Base-by-base conservation (phyloP, 371 early-diverging fungal species). In the Sporodiniella umbellata region DNA sequence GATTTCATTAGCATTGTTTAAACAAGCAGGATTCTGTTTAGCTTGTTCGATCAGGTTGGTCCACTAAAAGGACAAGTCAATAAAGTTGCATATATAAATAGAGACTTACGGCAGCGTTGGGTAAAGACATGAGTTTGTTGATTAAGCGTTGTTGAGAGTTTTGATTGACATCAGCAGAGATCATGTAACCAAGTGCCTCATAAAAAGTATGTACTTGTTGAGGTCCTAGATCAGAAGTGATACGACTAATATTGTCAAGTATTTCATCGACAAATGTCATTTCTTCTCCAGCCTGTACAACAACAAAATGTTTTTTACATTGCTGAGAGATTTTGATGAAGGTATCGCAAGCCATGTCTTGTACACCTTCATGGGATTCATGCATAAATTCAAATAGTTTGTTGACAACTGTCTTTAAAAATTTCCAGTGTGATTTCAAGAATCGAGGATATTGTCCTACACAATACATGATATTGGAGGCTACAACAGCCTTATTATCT, bases 361-460 rank as follows among this genome's bases (percentile, higher is more conserved):
- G 97, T 18, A 99, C 98, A 77, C 99, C 99, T 75, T 98, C 99
- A 60, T 99, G 98, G 3, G 87, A 76, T 74, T 99, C 99, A 63
- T 98, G 96, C 99, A 99, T 99, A 73, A 99, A 99, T 78, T 99
- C 99, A 74, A 99, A 99, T 33, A 99, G 76, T 68, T 99, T 99
- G 84, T 96, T 96, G 52, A 98, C 93, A 14, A 99, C 99, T 0
- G 99, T 97, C 83, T 96, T 98, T 56, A 99, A 78, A 78, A 99
- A 99, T 71, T 95, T 96, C 94, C 97, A 96, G 63, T 99, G 99
- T 2, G 96, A 92, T 66, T 95, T 93, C 57, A 99, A 81, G 84
- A 99, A 99, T n/a, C 97, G 85, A 26, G 99, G 98, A 60, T 98
- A 99, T 78, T 99, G 98, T 18, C 99, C 99, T 17, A 99, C 98